Conservation (phyloP, 768 basidiomycete species). For the Amanita phalloides region DNA sequence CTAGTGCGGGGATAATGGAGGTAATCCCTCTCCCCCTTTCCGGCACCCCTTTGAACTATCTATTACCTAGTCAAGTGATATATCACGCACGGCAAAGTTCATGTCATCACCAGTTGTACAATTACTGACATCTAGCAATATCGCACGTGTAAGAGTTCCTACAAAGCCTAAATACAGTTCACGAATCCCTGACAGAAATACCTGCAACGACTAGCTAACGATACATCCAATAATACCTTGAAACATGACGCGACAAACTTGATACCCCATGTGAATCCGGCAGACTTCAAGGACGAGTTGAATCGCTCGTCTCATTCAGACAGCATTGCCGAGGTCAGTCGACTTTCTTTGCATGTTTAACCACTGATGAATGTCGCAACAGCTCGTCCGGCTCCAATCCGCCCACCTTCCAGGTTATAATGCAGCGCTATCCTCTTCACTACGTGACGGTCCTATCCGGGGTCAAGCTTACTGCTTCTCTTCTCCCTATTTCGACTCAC, state of each 20-base stretch:
- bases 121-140: slow-evolving; percentile 47
- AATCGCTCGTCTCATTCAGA: slow-evolving; percentile 9
- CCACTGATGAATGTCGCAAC: background rate
- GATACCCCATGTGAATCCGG: background rate
- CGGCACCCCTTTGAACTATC: background rate
- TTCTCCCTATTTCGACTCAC: slow-evolving; percentile 33
- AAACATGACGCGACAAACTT: slow-evolving; percentile 7
- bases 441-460: slow-evolving; percentile 64
- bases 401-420: slow-evolving; percentile 70
- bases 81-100: slow-evolving; percentile 66
- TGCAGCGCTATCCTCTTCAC: slow-evolving; percentile 63
- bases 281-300: background rate
- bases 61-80: slow-evolving; percentile 39
- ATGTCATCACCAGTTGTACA: slow-evolving; percentile 74
- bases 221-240: slow-evolving; percentile 6
- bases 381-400: slow-evolving; percentile 72
- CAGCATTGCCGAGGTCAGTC: slow-evolving; percentile 33
- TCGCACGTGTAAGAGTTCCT: slow-evolving; percentile 39
- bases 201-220: slow-evolving; percentile 37
- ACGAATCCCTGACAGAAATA: slow-evolving; percentile 28
- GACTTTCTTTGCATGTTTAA: background rate
- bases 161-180: background rate
- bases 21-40: slow-evolving; percentile 16
- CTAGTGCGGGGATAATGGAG: slow-evolving; percentile 62
- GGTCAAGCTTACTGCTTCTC: slow-evolving; percentile 46